Base-by-base conservation (phyloP, 169 alveolate species). In the Eimeria maxima region DNA sequence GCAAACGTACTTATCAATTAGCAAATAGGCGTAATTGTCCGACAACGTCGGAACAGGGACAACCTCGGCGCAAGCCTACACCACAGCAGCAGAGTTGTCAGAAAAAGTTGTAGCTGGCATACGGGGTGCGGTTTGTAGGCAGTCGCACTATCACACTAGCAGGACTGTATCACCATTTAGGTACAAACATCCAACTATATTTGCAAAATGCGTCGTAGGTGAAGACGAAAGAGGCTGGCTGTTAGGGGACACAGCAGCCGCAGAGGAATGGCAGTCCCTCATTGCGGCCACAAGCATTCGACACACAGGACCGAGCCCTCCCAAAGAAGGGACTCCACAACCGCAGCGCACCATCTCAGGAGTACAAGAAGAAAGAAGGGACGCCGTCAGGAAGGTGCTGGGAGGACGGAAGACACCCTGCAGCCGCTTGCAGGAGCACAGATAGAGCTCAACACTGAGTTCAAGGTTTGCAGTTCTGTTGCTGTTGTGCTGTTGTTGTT, bases 1-100 rank as follows among this genome's bases (percentile, higher is more conserved):
- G 67, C 4, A 44, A 69, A 8, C 73, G 8, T 47, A 90, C 97
- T 67, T 89, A 87, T 95, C 97, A 38, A 95, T 47, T 18, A 95
- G 67, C 42, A 95, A 38, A 42, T 95, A 95, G 18, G 96, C 90
- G 53, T 90, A 95, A 65, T 95, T 95, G 69, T 95, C 97, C 57
- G 90, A 74, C 53, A 95, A 83, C 22, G 88, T 81, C 27, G 96
- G 97, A 42, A 95, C 84, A 6, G 86, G 87, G 22, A 90, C 24
- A 14, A 95, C 97, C n/a, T 95, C 94, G 16, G 95, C 94, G 83
- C 90, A 60, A 22, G 96, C 90, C 89, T 69, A 45, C 47, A 27
- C 18, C 42, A 45, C 16, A 13, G 29, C 8, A 44, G 44, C 27
- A 76, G 18, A 10, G 22, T 3, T 5, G 24, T 13, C 3, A 14